These are phyloP conservation scores for Tetrahymena thermophila DNA, from an alignment of 73 alveolate species.

Conservation along the genomic window DNA sequence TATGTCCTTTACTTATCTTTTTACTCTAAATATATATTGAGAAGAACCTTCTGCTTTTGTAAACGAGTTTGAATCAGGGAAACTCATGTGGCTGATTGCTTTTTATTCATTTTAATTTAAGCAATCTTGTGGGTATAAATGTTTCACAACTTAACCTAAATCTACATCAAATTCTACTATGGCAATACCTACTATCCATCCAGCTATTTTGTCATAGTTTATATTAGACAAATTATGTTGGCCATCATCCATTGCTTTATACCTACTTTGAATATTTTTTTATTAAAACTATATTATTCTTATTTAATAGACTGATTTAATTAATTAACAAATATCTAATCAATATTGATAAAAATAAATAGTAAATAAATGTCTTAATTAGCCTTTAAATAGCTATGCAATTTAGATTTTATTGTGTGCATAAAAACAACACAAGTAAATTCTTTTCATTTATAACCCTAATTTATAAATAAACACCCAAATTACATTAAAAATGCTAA, in stretches of 20 bases:
- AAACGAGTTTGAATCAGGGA: conserved; percentile 45
- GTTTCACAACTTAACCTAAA: conserved; percentile 32
- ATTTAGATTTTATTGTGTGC: neutral
- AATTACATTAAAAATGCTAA: too few species aligned
- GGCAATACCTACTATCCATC: conserved; percentile 35
- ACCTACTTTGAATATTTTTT: neutral
- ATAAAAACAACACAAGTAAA: neutral
- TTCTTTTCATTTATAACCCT: neutral
- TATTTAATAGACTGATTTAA: neutral
- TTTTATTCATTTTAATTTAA: conserved; percentile 15
- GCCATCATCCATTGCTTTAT: neutral
- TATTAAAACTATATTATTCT: neutral
- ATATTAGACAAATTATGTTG: neutral
- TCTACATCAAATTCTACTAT: conserved; percentile 39
- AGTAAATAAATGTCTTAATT: neutral
- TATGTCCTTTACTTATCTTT: conserved; percentile 3
- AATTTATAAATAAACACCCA: neutral
- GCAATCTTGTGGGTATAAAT: conserved; percentile 11
- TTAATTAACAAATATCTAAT: neutral
- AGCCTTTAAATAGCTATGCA: neutral
- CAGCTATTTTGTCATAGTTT: neutral
- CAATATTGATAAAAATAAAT: neutral
- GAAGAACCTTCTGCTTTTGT: conserved; percentile 29
- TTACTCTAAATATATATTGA: conserved; percentile 35
- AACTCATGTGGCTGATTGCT: conserved; percentile 16